These are phyloP conservation scores for Colletotrichum chrysophilum DNA, from an alignment of 2,329 filamentous ascomycete species.

Conservation along the genomic window DNA sequence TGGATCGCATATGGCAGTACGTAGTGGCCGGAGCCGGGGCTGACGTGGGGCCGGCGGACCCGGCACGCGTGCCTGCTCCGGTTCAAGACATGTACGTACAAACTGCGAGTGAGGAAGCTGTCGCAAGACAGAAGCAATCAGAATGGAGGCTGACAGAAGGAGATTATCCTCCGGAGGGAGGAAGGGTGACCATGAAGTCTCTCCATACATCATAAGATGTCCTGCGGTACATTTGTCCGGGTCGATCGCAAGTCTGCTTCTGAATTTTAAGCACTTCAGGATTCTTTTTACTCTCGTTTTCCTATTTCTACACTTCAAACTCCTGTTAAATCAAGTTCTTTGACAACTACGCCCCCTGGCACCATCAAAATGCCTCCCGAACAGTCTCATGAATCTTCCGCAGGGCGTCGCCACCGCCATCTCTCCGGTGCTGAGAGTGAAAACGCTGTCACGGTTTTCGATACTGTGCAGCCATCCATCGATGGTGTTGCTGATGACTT, in stretches of 20 bases:
- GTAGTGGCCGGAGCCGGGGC: background rate
- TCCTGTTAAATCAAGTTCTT: background rate
- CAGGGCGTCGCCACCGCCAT: background rate
- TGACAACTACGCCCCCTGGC: fast-evolving
- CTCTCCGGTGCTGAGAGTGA: background rate
- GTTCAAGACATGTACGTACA: background rate
- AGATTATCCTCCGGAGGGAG: fast-evolving
- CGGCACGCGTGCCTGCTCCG: background rate
- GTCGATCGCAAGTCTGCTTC: no score
- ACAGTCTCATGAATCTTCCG: background rate
- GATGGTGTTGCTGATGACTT: background rate
- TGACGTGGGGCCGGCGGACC: background rate
- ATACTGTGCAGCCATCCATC: background rate
- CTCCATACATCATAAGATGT: background rate
- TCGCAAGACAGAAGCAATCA: background rate
- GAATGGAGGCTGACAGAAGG: background rate
- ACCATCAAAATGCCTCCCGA: background rate
- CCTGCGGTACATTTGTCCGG: background rate
- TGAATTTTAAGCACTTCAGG: fast-evolving
- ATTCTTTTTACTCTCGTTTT: background rate
- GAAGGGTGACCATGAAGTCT: fast-evolving
- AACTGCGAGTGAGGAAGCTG: background rate
- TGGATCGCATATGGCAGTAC: background rate
- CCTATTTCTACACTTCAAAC: background rate
- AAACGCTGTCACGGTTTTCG: background rate